Conservation (phyloP, 441 rosid genomes). For the Populus hybrid region DNA sequence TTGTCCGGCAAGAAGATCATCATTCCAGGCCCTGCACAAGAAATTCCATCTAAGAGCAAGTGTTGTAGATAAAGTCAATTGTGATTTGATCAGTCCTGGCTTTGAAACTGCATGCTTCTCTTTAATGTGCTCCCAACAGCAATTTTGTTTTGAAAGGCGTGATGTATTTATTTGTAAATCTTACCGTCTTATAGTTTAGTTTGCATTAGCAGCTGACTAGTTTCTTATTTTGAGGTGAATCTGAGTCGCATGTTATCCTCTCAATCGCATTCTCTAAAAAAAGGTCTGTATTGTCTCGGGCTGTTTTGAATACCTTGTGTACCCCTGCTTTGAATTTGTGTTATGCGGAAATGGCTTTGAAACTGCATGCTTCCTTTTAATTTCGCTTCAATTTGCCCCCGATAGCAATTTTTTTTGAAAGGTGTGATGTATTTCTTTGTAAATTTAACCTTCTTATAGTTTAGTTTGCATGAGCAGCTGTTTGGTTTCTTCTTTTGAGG, state of each 20-base stretch:
- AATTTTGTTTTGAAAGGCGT: constrained; percentile 36
- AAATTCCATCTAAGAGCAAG: constrained; percentile 52
- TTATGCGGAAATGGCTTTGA: too few relatives aligned
- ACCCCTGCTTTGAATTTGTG: too few relatives aligned
- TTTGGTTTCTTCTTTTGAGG: constrained; percentile 13
- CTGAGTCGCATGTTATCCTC: background rate
- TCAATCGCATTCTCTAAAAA: too few relatives aligned
- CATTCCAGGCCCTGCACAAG: constrained; percentile 77
- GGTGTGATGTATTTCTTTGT: constrained; percentile 39
- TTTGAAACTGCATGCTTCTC: constrained; percentile 5
- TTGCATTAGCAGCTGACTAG: constrained; percentile 24
- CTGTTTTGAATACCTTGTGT: too few relatives aligned
- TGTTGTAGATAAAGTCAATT: constrained; percentile 50
- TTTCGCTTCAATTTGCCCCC: background rate
- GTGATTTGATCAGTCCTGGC: constrained; percentile 24
- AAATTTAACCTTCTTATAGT: constrained; percentile 29
- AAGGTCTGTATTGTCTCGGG: too few relatives aligned
- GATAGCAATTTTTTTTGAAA: constrained; percentile 34
- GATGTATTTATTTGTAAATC: constrained; percentile 40
- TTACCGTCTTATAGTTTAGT: constrained; percentile 18
- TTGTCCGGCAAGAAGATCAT: constrained; percentile 74
- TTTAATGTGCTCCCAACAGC: constrained; percentile 15
- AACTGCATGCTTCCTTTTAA: constrained; percentile 5
- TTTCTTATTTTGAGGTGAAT: constrained; percentile 10
- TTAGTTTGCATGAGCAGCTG: constrained; percentile 23